Conservation (phyloP, 306 rosid genomes). For the Cyamopsis tetragonoloba region DNA sequence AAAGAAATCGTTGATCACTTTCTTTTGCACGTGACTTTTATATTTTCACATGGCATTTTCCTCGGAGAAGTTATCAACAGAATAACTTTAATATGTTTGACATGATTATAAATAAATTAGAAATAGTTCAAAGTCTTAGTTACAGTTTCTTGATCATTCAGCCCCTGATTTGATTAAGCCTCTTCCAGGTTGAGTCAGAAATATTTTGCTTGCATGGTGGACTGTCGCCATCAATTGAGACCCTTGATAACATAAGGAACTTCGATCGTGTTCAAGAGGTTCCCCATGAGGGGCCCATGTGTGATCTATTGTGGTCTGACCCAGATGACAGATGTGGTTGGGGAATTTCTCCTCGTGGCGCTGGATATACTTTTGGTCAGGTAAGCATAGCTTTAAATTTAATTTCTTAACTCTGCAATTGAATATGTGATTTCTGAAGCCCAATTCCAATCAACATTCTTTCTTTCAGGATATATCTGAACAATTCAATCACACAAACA, state of each 20-base stretch:
- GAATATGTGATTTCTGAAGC: not conserved
- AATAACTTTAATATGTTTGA: constrained; percentile 6
- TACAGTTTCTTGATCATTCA: constrained; percentile 7
- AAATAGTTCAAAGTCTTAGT: constrained; percentile 7
- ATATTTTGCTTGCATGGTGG: constrained; percentile 99
- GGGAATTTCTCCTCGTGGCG: constrained; percentile 99
- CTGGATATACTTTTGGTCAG: constrained; percentile 99
- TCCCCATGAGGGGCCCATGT: constrained; percentile 99
- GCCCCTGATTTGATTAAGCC: constrained; percentile 15
- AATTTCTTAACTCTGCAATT: constrained; percentile 10
- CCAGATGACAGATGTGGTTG: constrained; percentile 99
- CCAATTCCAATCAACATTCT: constrained; percentile 4
- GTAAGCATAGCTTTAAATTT: constrained; percentile 38
- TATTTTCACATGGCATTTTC: constrained; percentile 7
- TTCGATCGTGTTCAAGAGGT: constrained; percentile 99
- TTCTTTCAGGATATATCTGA: constrained; percentile 91
- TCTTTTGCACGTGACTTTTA: not conserved
- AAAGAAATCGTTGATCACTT: not conserved
- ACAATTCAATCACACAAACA: constrained; percentile 92
- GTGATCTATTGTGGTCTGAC: constrained; percentile 99
- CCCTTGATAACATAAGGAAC: constrained; percentile 89
- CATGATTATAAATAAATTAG: not conserved
- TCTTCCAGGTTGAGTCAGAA: constrained; percentile 87
- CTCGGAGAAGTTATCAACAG: not conserved
- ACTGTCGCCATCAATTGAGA: constrained; percentile 94